A percentile compares a stretch with the other conserved stretches of the same genome.
Evolutionary conservation across 2,329 filamentous ascomycete genomes (phyloP).

Genomic region (Sarocladium kiliense): DNA sequence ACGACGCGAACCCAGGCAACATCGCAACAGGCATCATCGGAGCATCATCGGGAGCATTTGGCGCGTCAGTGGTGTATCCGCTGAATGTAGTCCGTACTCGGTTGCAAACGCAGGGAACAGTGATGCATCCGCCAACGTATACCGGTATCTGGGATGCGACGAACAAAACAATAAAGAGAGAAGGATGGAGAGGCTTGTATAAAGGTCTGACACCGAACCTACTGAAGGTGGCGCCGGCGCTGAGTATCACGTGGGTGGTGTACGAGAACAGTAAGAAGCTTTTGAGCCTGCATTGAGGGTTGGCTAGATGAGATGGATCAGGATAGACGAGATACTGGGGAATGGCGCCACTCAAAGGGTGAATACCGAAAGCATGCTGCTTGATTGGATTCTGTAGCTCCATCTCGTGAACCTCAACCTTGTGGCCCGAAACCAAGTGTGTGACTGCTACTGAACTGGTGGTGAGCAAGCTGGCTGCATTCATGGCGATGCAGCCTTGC

Average conservation of each 20-base stretch:
- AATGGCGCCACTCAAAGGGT: not conserved
- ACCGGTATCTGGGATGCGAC: slow-evolving; percentile 88
- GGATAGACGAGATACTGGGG: not conserved
- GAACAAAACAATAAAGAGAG: slow-evolving; percentile 72
- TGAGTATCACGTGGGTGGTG: slow-evolving; percentile 91
- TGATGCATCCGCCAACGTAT: slow-evolving; percentile 86
- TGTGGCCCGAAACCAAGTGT: too few relatives aligned
- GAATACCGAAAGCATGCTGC: too few relatives aligned
- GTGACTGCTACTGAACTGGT: too few relatives aligned
- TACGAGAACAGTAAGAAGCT: slow-evolving; percentile 85
- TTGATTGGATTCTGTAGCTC: too few relatives aligned
- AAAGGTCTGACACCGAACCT: slow-evolving; percentile 94
- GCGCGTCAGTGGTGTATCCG: slow-evolving; percentile 91
- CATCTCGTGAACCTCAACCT: too few relatives aligned
- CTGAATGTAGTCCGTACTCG: slow-evolving; percentile 89
- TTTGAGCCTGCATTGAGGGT: slow-evolving; percentile 44
- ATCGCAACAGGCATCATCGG: slow-evolving; percentile 85
- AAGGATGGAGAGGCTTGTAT: slow-evolving; percentile 83
- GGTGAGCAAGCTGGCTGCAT: not conserved
- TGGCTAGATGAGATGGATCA: not conserved
- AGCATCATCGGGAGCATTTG: slow-evolving; percentile 84
- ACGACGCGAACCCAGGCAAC: slow-evolving; percentile 76
- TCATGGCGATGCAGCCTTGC: not conserved
- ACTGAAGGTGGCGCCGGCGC: slow-evolving; percentile 90
- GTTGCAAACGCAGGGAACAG: slow-evolving; percentile 89